A percentile compares a stretch with the other conserved stretches of the same genome.
These are phyloP conservation scores for Entoloma clypeatum DNA, from an alignment of 1,284 basidiomycete species.

Conservation along the genomic window DNA sequence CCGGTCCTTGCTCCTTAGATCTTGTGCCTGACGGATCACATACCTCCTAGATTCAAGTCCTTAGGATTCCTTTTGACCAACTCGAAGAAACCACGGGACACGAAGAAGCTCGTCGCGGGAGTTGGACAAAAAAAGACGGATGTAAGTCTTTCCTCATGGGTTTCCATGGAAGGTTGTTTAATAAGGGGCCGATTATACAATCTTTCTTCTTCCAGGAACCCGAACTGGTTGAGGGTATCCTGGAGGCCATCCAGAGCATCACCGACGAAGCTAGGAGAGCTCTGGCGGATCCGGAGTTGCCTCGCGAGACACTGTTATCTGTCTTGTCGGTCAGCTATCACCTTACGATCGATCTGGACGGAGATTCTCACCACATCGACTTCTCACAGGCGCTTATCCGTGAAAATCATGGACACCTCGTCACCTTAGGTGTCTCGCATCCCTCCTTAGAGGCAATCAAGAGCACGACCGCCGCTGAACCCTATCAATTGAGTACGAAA, in stretches of 20 bases:
- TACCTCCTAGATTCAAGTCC: constrained; percentile 43
- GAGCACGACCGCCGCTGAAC: constrained; percentile 56
- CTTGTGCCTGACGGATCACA: constrained; percentile 16
- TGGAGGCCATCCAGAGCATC: constrained; percentile 78
- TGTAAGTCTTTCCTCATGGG: constrained; percentile 40
- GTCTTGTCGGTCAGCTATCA: constrained; percentile 51
- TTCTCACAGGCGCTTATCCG: constrained; percentile 65
- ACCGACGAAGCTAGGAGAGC: constrained; percentile 75
- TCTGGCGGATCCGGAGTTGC: constrained; percentile 71
- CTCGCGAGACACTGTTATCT: constrained; percentile 57
- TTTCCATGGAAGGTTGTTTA: constrained; percentile 8
- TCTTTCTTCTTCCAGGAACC: constrained; percentile 55
- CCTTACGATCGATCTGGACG: constrained; percentile 13
- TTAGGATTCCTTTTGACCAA: constrained; percentile 85
- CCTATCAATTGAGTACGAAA: constrained; percentile 86
- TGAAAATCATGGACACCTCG: constrained; percentile 87
- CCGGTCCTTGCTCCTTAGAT: constrained; percentile 11
- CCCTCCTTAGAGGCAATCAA: constrained; percentile 83
- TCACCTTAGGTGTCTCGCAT: constrained; percentile 91
- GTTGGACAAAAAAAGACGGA: constrained; percentile 73
- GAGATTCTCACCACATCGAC: constrained; percentile 11
- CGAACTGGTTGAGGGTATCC: constrained; percentile 67
- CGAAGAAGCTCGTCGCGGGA: constrained; percentile 90
- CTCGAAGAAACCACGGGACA: constrained; percentile 89
- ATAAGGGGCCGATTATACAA: constrained; percentile 9